These are phyloP conservation scores for Lactarius psammicola DNA, from an alignment of 768 basidiomycete genomes.

Conservation along the genomic window DNA sequence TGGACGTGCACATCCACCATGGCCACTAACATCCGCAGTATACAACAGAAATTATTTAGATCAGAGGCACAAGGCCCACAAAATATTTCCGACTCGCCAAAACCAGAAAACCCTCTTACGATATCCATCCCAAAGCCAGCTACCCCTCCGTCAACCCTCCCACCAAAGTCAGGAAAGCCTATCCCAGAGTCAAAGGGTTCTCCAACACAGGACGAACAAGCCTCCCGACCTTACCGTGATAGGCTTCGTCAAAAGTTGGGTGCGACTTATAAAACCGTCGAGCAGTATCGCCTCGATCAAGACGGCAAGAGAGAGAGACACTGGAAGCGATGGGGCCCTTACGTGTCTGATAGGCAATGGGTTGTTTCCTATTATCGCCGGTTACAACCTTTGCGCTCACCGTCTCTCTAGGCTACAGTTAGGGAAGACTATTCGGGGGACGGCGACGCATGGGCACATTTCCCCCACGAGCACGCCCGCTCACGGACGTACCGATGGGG, in stretches of 20 bases:
- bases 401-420: conserved; percentile 76
- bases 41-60: conserved; percentile 48
- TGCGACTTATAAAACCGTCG: conserved; percentile 71
- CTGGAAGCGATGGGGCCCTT: conserved; percentile 99
- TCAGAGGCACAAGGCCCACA: conserved; percentile 7
- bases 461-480: conserved; percentile 89
- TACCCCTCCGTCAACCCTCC: conserved; percentile 38
- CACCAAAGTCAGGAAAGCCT: conserved; percentile 19
- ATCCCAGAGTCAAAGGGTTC: conserved; percentile 7
- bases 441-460: conserved; percentile 95
- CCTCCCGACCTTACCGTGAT: conserved; percentile 53
- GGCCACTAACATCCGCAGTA: conserved; percentile 50
- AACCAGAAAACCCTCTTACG: conserved; percentile 41
- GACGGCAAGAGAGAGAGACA: conserved; percentile 77
- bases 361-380: conserved; percentile 43
- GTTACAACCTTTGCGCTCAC: conserved; percentile 22
- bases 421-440: conserved; percentile 97
- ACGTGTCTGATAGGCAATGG: conserved; percentile 97
- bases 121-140: conserved; percentile 66
- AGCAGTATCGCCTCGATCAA: conserved; percentile 82
- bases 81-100: conserved; percentile 31
- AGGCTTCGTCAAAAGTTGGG: conserved; percentile 65
- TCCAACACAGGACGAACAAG: conserved; percentile 24
- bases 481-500: conserved; percentile 98
- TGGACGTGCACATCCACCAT: conserved; percentile 30